phyloP scores from a whole-genome alignment of 306 rosid genomes.

The Gleditsia sinensis region DNA sequence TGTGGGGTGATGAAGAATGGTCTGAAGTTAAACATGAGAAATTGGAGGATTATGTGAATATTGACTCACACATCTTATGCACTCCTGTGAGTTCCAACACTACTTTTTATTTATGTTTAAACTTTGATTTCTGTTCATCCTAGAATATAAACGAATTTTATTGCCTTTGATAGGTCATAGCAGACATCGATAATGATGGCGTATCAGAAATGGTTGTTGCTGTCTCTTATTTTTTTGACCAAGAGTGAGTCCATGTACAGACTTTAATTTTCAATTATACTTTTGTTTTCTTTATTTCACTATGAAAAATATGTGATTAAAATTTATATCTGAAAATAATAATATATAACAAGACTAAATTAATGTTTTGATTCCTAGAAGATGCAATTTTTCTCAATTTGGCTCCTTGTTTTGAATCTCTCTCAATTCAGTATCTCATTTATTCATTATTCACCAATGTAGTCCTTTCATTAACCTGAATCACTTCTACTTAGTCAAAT shows the following conservation, averaged over 20 bases:
- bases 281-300: slow-evolving; percentile 14
- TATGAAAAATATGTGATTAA: not conserved
- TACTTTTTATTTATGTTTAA: not conserved
- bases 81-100: slow-evolving; percentile 80
- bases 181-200: slow-evolving; percentile 96
- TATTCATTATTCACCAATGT: too few relatives aligned
- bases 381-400: too few relatives aligned
- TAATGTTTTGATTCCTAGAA: too few relatives aligned
- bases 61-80: slow-evolving; percentile 85
- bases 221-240: slow-evolving; percentile 92
- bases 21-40: slow-evolving; percentile 70
- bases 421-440: too few relatives aligned
- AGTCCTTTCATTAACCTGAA: too few relatives aligned
- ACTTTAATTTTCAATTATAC: slow-evolving; percentile 2
- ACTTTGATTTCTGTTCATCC: slow-evolving; percentile 3
- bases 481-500: too few relatives aligned
- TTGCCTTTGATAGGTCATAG: slow-evolving; percentile 74
- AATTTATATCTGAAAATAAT: not conserved
- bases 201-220: slow-evolving; percentile 92
- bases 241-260: slow-evolving; percentile 70
- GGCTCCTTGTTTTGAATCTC: too few relatives aligned
- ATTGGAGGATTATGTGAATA: slow-evolving; percentile 77
- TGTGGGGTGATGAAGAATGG: slow-evolving; percentile 99
- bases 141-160: slow-evolving; percentile 16
- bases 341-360: not conserved